phyloP scores from a whole-genome alignment of 2,329 filamentous ascomycete species.

The Magnaporthiopsis rhizophila region DNA sequence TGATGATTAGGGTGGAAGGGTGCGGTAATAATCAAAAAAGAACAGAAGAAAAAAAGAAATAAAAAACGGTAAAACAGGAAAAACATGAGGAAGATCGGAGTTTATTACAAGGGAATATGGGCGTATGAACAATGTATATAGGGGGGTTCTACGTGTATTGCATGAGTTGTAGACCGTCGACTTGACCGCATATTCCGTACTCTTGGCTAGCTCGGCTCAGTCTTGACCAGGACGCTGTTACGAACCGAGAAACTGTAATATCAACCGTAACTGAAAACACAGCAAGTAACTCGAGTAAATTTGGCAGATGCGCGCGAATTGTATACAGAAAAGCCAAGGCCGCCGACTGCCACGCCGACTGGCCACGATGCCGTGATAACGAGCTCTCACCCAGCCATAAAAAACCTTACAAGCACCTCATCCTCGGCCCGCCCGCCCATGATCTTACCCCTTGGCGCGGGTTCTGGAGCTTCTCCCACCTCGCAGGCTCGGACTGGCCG shows the following conservation, averaged over 20 bases:
- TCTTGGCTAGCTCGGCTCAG: too few species aligned
- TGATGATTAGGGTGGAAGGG: conserved; percentile 44
- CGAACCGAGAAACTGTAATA: too few species aligned
- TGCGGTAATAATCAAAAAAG: background rate
- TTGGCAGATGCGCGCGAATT: background rate
- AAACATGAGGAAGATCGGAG: conserved; percentile 5
- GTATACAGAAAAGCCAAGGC: background rate
- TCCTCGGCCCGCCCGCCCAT: too few species aligned
- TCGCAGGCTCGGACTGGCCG: too few species aligned
- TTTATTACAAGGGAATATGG: background rate
- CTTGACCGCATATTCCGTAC: too few species aligned
- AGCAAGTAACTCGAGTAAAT: too few species aligned
- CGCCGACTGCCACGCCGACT: background rate
- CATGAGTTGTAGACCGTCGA: background rate
- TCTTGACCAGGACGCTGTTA: too few species aligned
- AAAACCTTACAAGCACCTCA: too few species aligned
- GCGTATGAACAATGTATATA: background rate
- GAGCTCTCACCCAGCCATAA: too few species aligned
- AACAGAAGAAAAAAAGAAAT: conserved; percentile 5
- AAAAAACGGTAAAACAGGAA: background rate
- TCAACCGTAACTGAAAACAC: too few species aligned
- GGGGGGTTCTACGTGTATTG: background rate
- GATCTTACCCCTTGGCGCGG: too few species aligned
- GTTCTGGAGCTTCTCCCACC: too few species aligned
- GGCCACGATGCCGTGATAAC: background rate